A percentile compares a stretch with the other conserved stretches of the same genome.
phyloP scores from a whole-genome alignment of 768 basidiomycete species.

The Boletus rubroflammeus region DNA sequence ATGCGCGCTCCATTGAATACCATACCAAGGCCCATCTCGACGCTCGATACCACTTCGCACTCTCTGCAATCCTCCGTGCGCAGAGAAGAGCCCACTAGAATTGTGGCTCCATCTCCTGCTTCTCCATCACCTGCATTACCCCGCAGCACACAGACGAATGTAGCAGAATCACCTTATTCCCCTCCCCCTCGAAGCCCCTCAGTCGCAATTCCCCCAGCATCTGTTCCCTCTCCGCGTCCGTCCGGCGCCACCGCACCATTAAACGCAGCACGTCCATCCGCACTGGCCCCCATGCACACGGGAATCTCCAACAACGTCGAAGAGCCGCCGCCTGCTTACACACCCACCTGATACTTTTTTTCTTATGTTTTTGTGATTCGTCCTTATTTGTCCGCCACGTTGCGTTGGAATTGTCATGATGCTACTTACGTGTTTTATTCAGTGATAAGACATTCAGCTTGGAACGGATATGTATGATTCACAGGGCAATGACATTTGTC shows the following conservation, averaged over 20 bases:
- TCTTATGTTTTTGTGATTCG: not conserved
- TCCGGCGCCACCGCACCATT: not conserved
- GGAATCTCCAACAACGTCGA: constrained; percentile 6
- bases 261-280: not conserved
- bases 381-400: not conserved
- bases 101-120: not conserved
- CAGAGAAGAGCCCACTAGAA: not conserved
- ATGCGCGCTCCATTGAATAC: not conserved
- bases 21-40: constrained; percentile 1
- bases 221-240: not conserved
- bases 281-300: constrained; percentile 9
- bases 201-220: not conserved
- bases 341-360: constrained; percentile 8
- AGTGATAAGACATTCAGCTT: not conserved
- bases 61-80: constrained; percentile 3
- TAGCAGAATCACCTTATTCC: not conserved
- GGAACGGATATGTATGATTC: not conserved
- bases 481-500: constrained; percentile 1
- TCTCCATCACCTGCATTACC: not conserved
- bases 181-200: not conserved
- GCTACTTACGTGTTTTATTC: not conserved
- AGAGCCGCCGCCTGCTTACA: constrained; percentile 30
- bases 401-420: not conserved
- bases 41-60: not conserved
- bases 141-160: not conserved